A percentile compares a stretch with the other conserved stretches of the same genome.
Conservation (phyloP, 129 eudicot genomes). For the Flaveria brownii region DNA sequence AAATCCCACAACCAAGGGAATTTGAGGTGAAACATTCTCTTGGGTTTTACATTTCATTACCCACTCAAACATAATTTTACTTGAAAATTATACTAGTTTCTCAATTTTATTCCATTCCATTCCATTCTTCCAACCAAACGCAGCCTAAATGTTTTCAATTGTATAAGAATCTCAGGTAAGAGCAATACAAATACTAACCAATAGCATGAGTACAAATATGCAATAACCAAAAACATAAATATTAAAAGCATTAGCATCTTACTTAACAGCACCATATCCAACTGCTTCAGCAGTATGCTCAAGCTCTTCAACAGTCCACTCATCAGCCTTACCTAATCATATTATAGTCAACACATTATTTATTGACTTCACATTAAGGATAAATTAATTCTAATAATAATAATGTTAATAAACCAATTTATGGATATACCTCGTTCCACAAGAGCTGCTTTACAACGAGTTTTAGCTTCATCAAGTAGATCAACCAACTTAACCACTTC, state of each 20-base stretch:
- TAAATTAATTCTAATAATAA: background rate
- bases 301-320: conserved; percentile 85
- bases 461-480: conserved; percentile 95
- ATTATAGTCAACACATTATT: background rate
- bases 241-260: conserved; percentile 33
- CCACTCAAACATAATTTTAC: too few relatives aligned
- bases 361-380: background rate
- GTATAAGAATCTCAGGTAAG: background rate
- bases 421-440: conserved; percentile 73
- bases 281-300: conserved; percentile 90
- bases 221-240: background rate
- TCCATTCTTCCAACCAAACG: too few relatives aligned
- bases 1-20: too few relatives aligned
- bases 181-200: conserved; percentile 40
- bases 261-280: conserved; percentile 99
- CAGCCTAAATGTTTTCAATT: background rate
- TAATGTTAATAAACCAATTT: background rate
- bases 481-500: conserved; percentile 89
- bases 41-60: too few relatives aligned
- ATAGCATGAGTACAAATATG: background rate
- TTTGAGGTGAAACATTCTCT: too few relatives aligned
- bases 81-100: too few relatives aligned
- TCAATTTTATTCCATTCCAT: too few relatives aligned
- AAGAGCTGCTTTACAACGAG: conserved; percentile 72
- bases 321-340: conserved; percentile 67